Evolutionary conservation across 257 asterid species (phyloP), one percentile per base, ranked within the genome.

Genomic region (Ocimum tenuiflorum): DNA sequence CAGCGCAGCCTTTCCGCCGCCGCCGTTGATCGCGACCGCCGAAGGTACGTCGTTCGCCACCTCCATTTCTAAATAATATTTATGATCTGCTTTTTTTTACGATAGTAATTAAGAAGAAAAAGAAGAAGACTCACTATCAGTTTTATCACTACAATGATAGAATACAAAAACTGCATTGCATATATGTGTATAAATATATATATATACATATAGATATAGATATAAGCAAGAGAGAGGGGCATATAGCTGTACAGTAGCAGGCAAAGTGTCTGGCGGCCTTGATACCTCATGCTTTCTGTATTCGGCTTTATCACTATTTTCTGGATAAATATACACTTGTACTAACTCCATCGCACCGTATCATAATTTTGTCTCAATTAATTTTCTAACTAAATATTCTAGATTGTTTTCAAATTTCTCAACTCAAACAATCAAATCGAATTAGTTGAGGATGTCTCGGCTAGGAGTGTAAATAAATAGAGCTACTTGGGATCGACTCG

Each of bases 1-100:
- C 36, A 57, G 0, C 68, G 70, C 65, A 63, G 22, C 62, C 41
- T 60, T 9, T 6, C 57, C 76, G n/a, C 72, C 64, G 42, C 64
- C 58, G 65, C 57, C 51, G 71, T 8, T 58, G 73, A 60, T 19
- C 62, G 65, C 19, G 27, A 68, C 70, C 1, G 77, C 61, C 20
- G 80, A 20, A 1, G 77, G 67, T 20, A 78, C 12, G 47, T 76
- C 91, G 27, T 78, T 79, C 29, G 74, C 85, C 4, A 79, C 78
- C 85, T 84, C 83, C 96, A 86, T 86, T 67, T 46, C 67, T 27
- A 0, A 0, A 0, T 5, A 31, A 2, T 31, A 31, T 27, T 3
- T 31, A 31, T 31, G 6, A 31, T 9, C 13, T 9, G n/a, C n/a
- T 8, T 8, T 10, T 38, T 38, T 38, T 2, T 38, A 9, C 3